A percentile compares a stretch with the other conserved stretches of the same genome.
These are phyloP conservation scores for Olyra latifolia DNA, from an alignment of 176 grass and related monocot species.

Conservation along the genomic window DNA sequence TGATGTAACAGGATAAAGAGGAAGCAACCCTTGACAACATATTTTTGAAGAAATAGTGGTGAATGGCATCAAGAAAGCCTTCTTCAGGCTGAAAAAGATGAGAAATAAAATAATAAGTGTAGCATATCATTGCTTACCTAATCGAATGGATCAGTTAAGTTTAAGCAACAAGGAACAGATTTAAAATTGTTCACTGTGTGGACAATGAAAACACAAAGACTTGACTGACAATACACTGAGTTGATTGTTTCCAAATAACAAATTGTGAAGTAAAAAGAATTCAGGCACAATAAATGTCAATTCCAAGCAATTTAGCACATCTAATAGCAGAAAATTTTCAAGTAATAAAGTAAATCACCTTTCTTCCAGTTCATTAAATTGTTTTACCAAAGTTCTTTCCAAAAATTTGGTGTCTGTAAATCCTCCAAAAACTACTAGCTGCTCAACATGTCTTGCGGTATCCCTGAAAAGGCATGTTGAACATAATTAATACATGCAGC, in stretches of 20 bases:
- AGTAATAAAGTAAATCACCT: slow-evolving; percentile 49
- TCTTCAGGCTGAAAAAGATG: slow-evolving; percentile 72
- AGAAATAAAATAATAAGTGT: slow-evolving; percentile 26
- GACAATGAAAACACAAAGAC: slow-evolving; percentile 22
- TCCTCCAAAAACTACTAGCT: slow-evolving; percentile 84
- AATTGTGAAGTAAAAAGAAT: not conserved
- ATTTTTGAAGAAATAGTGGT: slow-evolving; percentile 81
- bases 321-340: slow-evolving; percentile 13
- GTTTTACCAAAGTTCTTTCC: slow-evolving; percentile 69
- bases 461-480: slow-evolving; percentile 53
- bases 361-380: slow-evolving; percentile 83
- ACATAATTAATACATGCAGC: slow-evolving; percentile 13
- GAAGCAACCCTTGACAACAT: slow-evolving; percentile 69
- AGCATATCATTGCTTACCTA: not conserved
- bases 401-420: slow-evolving; percentile 74
- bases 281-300: not conserved
- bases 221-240: not conserved
- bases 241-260: not conserved
- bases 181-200: slow-evolving; percentile 14
- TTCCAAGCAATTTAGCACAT: slow-evolving; percentile 11
- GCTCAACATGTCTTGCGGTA: slow-evolving; percentile 60
- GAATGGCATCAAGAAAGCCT: slow-evolving; percentile 87
- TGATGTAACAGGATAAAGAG: slow-evolving; percentile 63
- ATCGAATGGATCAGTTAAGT: not conserved
- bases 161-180: slow-evolving; percentile 23